A percentile compares a stretch with the other conserved stretches of the same genome.
Conservation (phyloP, 2,329 filamentous ascomycete genomes). For the Penicillium vulpinum region DNA sequence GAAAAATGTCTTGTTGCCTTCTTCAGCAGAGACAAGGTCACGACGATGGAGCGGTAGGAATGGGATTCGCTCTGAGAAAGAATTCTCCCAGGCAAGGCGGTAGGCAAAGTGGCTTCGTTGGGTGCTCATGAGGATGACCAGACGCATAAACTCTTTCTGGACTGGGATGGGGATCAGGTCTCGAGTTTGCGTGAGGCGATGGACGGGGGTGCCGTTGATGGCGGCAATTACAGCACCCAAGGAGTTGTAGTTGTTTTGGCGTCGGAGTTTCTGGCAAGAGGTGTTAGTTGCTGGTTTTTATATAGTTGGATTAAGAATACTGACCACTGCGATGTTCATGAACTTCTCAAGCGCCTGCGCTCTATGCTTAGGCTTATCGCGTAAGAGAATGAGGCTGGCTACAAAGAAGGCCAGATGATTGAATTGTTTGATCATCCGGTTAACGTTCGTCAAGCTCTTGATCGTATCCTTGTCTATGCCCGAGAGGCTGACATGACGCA, state of each 20-base stretch:
- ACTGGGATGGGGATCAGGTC: slow-evolving; percentile 69
- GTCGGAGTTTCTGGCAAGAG: slow-evolving; percentile 66
- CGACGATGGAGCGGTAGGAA: slow-evolving; percentile 87
- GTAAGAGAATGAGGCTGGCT: slow-evolving; percentile 77
- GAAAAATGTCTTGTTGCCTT: slow-evolving; percentile 88
- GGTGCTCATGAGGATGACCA: slow-evolving; percentile 89
- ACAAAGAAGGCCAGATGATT: slow-evolving; percentile 84
- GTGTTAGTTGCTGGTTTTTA: slow-evolving; percentile 9
- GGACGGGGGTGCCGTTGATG: slow-evolving; percentile 82
- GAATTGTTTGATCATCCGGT: slow-evolving; percentile 91
- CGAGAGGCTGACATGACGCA: slow-evolving; percentile 82
- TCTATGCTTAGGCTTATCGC: slow-evolving; percentile 94
- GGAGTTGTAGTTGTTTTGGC: slow-evolving; percentile 95
- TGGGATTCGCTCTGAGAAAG: slow-evolving; percentile 82
- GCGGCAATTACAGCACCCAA: slow-evolving; percentile 92
- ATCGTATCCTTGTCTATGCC: slow-evolving; percentile 54
- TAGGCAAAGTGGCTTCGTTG: slow-evolving; percentile 93
- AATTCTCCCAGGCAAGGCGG: slow-evolving; percentile 96
- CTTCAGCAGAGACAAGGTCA: slow-evolving; percentile 87
- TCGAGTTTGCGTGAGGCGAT: slow-evolving; percentile 77
- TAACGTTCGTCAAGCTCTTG: slow-evolving; percentile 78
- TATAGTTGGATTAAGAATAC: slow-evolving; percentile 7
- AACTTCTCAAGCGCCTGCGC: slow-evolving; percentile 92
- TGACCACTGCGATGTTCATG: slow-evolving; percentile 74
- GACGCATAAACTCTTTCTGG: slow-evolving; percentile 80